Base-by-base conservation (phyloP, 2,329 filamentous ascomycete species). In the Thelonectria discophora region DNA sequence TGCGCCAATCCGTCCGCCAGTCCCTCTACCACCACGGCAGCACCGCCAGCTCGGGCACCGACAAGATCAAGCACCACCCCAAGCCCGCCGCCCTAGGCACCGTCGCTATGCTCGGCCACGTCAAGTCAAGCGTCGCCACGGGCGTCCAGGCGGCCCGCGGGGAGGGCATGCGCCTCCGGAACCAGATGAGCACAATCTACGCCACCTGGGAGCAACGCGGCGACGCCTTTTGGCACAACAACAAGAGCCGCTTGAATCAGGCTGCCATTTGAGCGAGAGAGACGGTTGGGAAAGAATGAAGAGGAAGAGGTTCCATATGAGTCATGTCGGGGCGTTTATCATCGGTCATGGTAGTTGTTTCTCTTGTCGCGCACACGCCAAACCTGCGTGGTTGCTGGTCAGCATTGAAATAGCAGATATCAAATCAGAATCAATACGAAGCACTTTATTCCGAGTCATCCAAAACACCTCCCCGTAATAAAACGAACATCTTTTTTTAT, bases 151-250 rank as follows among this genome's bases (percentile, higher is more conserved):
- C 56, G 12, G 57, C 58, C 21, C 52, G 48, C 3, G 65, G 65
- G 17, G 53, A 70, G 32, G 47, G 67, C 27, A 51, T 53, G 21
- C 65, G 64, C 24, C 49, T 68, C n/a, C 60, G 61, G 32, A 66
- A 62, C 40, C 67, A 71, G 24, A 70, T 69, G 54, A 64, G 62
- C 56, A 67, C 67, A 52, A 55, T 71, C 58, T 70, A 71, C 47
- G 61, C 69, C 34, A 62, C 62, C 49, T 66, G 60, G 60, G 69
- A 71, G 40, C 65, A 64, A 27, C 62, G 64, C 7, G 67, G 63
- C 48, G 55, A 56, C 18, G 48, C 68, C 21, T 61, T 67, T 32
- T 62, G 20, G 21, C 45, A 47, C n/a, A 47, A 62, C 13, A 63
- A 55, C 21, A 43, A 55, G 17, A 59, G 54, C n/a, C 60, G 60